phyloP scores from a whole-genome alignment of 257 asterid species.

The Solanum ahanhuiri region DNA sequence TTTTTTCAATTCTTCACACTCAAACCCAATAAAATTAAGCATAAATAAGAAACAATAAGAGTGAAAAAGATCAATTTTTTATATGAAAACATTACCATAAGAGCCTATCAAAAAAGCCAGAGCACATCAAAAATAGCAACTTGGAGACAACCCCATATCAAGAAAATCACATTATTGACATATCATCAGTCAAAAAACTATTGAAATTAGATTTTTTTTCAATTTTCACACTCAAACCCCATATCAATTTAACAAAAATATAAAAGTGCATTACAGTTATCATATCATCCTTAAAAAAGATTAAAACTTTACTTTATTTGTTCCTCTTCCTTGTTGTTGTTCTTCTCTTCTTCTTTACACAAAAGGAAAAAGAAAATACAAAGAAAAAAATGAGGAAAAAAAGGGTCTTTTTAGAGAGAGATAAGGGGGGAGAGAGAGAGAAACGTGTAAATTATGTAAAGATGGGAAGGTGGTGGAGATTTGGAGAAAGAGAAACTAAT shows the following conservation, averaged over 20 bases:
- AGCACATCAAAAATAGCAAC: not conserved
- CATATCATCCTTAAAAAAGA: not conserved
- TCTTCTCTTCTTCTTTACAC: not conserved
- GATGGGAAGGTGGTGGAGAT: not conserved
- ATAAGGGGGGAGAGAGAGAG: not conserved
- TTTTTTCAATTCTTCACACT: not conserved
- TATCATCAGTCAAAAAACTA: not conserved
- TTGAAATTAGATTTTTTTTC: not conserved
- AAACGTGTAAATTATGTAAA: not conserved
- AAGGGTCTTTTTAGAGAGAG: not conserved
- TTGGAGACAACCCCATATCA: not conserved
- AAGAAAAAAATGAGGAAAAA: not conserved
- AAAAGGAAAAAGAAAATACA: not conserved
- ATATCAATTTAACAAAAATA: not conserved
- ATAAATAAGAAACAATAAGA: not conserved
- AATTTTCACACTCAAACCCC: not conserved
- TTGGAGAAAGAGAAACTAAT: not conserved
- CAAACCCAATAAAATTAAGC: not conserved
- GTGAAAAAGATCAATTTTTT: not conserved
- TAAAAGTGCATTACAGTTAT: not conserved
- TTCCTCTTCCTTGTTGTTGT: not conserved
- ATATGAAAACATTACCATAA: not conserved
- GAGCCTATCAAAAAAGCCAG: not conserved
- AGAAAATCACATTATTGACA: not conserved
- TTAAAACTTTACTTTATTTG: not conserved